phyloP scores from a whole-genome alignment of 2,329 filamentous ascomycete genomes.

The Graphilbum ipis-grandicollis region DNA sequence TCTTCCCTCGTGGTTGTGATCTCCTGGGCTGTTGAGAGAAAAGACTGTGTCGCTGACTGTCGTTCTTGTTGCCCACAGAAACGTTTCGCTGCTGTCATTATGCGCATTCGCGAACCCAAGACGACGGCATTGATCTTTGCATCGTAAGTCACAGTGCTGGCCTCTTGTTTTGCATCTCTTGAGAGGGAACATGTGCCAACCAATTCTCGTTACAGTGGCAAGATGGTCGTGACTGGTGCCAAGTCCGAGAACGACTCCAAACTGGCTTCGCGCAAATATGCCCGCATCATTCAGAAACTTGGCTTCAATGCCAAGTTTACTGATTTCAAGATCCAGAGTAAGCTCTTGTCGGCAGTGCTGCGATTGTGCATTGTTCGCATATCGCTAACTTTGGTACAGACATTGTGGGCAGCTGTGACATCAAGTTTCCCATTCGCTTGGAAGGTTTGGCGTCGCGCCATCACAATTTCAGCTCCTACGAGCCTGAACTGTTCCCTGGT shows the following conservation, averaged over 20 bases:
- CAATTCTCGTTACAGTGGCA: conserved; percentile 42
- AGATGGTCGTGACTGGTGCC: conserved; percentile 98
- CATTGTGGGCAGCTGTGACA: conserved; percentile 96
- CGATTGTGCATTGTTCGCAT: too few relatives aligned
- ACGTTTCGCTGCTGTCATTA: conserved; percentile 98
- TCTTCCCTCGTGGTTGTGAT: too few relatives aligned
- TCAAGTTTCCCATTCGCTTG: conserved; percentile 96
- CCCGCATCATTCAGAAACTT: conserved; percentile 98
- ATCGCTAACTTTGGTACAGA: too few relatives aligned
- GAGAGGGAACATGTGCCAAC: conserved; percentile 5
- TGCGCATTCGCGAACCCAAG: conserved; percentile 98
- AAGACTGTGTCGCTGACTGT: not conserved
- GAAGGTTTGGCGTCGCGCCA: conserved; percentile 95
- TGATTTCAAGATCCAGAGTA: conserved; percentile 95
- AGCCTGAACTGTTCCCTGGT: conserved; percentile 96
- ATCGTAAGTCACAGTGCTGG: conserved; percentile 7
- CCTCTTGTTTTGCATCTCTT: too few relatives aligned
- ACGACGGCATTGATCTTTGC: conserved; percentile 97
- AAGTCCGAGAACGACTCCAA: conserved; percentile 98
- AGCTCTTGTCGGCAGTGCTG: not conserved
- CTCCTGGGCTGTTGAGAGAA: not conserved
- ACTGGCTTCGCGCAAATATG: conserved; percentile 92
- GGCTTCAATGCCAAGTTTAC: conserved; percentile 99
- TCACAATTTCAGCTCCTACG: conserved; percentile 98
- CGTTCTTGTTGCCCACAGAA: conserved; percentile 18